phyloP scores from a whole-genome alignment of 2,329 filamentous ascomycete species.

The Fusarium sp. region DNA sequence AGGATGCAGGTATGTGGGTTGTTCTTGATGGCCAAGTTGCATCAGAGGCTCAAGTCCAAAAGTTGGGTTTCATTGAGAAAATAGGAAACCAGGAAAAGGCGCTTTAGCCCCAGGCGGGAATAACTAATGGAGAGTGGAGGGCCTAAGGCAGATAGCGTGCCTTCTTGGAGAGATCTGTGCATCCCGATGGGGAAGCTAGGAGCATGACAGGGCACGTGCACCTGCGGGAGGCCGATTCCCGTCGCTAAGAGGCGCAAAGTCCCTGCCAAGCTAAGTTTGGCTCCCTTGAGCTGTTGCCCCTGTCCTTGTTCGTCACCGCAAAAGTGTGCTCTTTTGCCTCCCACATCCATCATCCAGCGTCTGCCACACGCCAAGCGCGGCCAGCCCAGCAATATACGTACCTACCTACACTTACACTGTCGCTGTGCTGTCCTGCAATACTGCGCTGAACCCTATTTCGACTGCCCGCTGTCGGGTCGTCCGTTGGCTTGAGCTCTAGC shows the following conservation, averaged over 20 bases:
- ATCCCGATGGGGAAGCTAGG: slow-evolving; percentile 35
- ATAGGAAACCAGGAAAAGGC: neutral
- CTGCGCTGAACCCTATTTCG: slow-evolving; percentile 5
- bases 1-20: too few species aligned
- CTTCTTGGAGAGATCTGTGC: slow-evolving; percentile 31
- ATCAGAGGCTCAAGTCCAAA: too few species aligned
- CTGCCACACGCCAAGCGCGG: slow-evolving; percentile 22
- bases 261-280: slow-evolving; percentile 35
- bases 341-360: neutral
- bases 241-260: slow-evolving; percentile 24
- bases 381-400: neutral
- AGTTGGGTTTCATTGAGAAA: neutral
- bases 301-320: slow-evolving; percentile 14
- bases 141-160: slow-evolving; percentile 31
- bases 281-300: slow-evolving; percentile 6
- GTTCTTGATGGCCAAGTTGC: too few species aligned
- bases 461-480: slow-evolving; percentile 5
- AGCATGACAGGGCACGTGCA: slow-evolving; percentile 42
- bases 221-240: slow-evolving; percentile 44
- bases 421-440: neutral
- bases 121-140: slow-evolving; percentile 28
- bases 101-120: slow-evolving; percentile 3
- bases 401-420: too few species aligned
- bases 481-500: slow-evolving; percentile 7
- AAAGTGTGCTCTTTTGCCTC: slow-evolving; percentile 11